Evolutionary conservation across 2,329 filamentous ascomycete species (phyloP), one percentile per base, ranked within the genome.

Genomic region (Xylaria sp.): DNA sequence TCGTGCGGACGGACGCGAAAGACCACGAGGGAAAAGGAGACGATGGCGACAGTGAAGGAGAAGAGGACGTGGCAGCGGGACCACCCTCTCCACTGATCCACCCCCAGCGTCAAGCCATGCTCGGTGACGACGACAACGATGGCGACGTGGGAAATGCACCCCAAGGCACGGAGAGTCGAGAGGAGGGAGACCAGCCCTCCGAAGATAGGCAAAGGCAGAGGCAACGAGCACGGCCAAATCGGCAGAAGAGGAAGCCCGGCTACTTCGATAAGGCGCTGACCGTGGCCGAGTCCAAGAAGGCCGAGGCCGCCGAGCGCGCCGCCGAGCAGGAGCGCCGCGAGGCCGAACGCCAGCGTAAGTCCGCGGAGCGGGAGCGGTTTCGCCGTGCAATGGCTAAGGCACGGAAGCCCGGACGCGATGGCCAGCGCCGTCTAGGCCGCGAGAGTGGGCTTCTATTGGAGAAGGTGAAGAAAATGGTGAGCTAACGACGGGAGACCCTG

Each of bases 371-470:
- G 11, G 82, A 87, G 67, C 81, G 81, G 62, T 85, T 89, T 70
- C 83, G 87, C 62, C 87, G 85, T 68, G 87, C 89, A 65, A 86
- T 92, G 75, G 89, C 90, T 66, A 90, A 89, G 74, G 92, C 93
- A 53, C 81, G 88, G 46, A 89, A 90, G 68, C 80, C 80, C 35
- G 86, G 86, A 11, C 86, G 89, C 35, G 85, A 90, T 74, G 91
- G 91, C 10, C 88, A 90, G 78, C 85, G 90, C 75, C 93, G 92
- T 78, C 76, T 97, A 48, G 93, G 93, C 1, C 83, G 91, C 63
- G 92, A 96, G 80, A 93, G 92, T 70, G 84, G 83, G 33, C 82
- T 94, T 37, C 70, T 97, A 69, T 78, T 97, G 58, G 90, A 92
- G 71, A 91, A 89, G 77, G 89, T 94, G 33, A 89, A 89, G 81